Conservation (phyloP, 1,139 yeast genomes). For the Blastobotrys illinoisensis region DNA sequence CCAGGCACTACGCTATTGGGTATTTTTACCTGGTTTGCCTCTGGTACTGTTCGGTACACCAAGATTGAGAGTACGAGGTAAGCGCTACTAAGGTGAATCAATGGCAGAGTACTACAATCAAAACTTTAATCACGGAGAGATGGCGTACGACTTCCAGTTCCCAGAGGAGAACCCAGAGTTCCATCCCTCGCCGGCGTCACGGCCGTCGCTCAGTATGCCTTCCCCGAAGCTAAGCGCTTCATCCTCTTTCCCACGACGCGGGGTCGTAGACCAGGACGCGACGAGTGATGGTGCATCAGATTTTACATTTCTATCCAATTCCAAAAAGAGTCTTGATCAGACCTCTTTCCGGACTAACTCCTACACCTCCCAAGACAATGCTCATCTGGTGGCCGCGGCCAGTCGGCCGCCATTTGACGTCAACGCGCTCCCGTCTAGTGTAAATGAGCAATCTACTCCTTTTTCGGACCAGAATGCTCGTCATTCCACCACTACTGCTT, state of each 20-base stretch:
- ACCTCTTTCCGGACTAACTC: neutral
- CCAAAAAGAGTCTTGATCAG: neutral
- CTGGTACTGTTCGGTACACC: no score
- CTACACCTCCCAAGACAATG: neutral
- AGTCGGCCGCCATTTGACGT: neutral
- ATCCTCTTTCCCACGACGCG: neutral
- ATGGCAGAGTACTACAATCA: neutral
- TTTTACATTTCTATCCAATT: constrained; percentile 6
- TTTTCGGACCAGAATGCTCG: neutral
- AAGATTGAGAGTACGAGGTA: neutral
- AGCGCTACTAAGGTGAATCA: neutral
- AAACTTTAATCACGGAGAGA: neutral
- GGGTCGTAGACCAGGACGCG: neutral
- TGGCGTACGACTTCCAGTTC: neutral
- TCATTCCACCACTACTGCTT: neutral
- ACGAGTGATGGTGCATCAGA: constrained; percentile 4
- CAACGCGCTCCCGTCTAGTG: neutral
- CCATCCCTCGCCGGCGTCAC: constrained; percentile 7
- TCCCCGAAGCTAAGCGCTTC: neutral
- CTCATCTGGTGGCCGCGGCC: neutral
- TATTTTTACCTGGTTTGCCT: neutral
- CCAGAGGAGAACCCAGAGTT: constrained; percentile 1
- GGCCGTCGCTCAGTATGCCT: constrained; percentile 5
- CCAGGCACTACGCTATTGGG: neutral
- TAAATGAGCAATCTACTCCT: neutral